Evolutionary conservation across 805 yeast genomes (phyloP), one percentile per base, ranked within the genome.

Genomic region (Monosporozyma aquatica): DNA sequence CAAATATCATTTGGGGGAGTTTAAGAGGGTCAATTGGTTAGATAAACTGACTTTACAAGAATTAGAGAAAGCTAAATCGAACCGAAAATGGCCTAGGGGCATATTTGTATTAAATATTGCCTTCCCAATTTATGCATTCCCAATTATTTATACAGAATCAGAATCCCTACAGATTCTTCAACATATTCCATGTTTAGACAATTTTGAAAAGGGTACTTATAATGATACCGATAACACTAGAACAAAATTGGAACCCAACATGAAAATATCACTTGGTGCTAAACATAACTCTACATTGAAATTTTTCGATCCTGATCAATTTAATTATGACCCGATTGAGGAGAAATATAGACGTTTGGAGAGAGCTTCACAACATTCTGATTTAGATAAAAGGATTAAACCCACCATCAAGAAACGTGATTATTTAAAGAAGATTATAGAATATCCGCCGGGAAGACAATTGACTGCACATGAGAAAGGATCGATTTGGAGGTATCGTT

Each of bases 401-500:
- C 98, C 98, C 1, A 82, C 90, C 15, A 82, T 95, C 3, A 82
- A 79, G 53, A 70, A 81, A 27, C 70, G 96, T 51, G 87, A 81
- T 47, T 83, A 84, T 49, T 70, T 90, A 42, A 70, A 75, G 44
- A 70, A 67, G 36, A 85, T 89, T 5, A 67, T 90, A 41, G 68
- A 69, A 20, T 85, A 80, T 54, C 89, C 96, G 3, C 87, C 95
- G 4, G 90, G 86, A 35, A 84, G 84, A 41, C 83, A 79, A 50
- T 67, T 92, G 37, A 74, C 81, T 5, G 89, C 83, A 40, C 79
- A 81, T 55, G 96, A 90, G 51, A 86, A 83, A 65, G 86, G 87
- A 49, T 63, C 87, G 54, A 72, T 90, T 8, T 90, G 97, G 97
- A 85, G 83, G 60, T 90, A 82, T 62, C 66, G 97, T 42, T 92